Evolutionary conservation across 2,329 filamentous ascomycete genomes (phyloP).

Genomic region (Stemphylium lycopersici): DNA sequence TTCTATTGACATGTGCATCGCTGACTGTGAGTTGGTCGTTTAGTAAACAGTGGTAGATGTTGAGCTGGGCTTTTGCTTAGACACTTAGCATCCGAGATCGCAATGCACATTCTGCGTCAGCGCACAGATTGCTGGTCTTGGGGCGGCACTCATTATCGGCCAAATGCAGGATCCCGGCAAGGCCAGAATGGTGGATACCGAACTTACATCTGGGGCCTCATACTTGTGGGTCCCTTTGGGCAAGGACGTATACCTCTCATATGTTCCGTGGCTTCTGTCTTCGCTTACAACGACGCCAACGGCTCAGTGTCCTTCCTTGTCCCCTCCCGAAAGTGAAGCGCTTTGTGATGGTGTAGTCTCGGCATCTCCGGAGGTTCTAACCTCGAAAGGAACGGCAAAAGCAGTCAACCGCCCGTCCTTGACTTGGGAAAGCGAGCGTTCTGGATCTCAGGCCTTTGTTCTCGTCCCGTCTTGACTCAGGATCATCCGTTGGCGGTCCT

Average conservation of each 20-base stretch:
- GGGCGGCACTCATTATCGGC: slow-evolving; percentile 8
- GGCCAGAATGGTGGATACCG: slow-evolving; percentile 1
- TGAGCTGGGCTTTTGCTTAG: neutral
- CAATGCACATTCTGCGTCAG: slow-evolving; percentile 9
- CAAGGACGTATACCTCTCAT: no score
- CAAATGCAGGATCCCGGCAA: neutral
- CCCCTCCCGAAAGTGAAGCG: slow-evolving; percentile 4
- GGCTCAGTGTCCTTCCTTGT: neutral
- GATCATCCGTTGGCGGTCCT: neutral
- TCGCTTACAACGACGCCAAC: slow-evolving; percentile 5
- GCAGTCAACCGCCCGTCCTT: slow-evolving; percentile 8
- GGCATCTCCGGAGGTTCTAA: slow-evolving; percentile 18
- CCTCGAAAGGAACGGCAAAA: slow-evolving; percentile 14
- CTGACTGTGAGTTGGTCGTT: neutral
- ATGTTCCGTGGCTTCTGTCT: neutral
- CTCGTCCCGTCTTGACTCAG: slow-evolving; percentile 3
- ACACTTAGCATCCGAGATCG: neutral
- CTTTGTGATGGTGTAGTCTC: slow-evolving; percentile 10
- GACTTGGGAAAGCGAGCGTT: slow-evolving; percentile 4
- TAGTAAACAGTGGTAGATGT: neutral
- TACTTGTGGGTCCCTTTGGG: neutral
- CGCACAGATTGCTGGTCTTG: neutral
- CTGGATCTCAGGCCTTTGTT: neutral
- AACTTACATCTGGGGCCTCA: neutral
- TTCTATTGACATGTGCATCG: neutral